phyloP scores from a whole-genome alignment of 495 filamentous ascomycete species.

The Venustampulla echinocandica region DNA sequence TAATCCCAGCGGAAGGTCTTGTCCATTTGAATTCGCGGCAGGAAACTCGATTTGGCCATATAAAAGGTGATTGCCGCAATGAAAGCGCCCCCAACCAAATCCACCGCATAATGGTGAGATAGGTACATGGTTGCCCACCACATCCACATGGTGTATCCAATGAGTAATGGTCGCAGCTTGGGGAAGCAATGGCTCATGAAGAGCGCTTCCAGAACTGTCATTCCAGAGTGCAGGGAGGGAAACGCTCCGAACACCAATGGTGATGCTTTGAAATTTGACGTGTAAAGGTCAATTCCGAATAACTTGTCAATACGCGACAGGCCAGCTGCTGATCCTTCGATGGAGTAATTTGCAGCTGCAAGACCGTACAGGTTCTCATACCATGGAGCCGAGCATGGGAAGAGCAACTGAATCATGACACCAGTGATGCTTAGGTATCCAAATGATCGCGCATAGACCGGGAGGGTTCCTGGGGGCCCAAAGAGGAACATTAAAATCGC shows the following conservation, averaged over 20 bases:
- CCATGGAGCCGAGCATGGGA: constrained; percentile 93
- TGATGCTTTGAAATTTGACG: constrained; percentile 76
- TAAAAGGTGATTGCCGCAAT: constrained; percentile 74
- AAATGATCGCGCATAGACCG: constrained; percentile 76
- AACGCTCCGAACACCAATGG: constrained; percentile 93
- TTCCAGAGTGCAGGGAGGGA: constrained; percentile 80
- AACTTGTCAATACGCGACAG: constrained; percentile 81
- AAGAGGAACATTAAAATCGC: constrained; percentile 75
- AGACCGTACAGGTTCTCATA: constrained; percentile 88
- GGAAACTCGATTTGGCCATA: constrained; percentile 66
- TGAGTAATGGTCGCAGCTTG: constrained; percentile 61
- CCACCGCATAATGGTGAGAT: constrained; percentile 91
- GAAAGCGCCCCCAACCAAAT: constrained; percentile 77
- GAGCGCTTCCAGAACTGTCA: constrained; percentile 78
- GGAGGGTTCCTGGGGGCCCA: constrained; percentile 73
- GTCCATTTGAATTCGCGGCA: constrained; percentile 70
- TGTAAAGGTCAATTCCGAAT: constrained; percentile 86
- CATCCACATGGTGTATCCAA: constrained; percentile 79
- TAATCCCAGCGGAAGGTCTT: constrained; percentile 92
- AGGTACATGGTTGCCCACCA: constrained; percentile 99
- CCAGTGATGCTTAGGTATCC: constrained; percentile 87
- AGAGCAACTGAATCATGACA: constrained; percentile 75
- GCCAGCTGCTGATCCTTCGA: constrained; percentile 79
- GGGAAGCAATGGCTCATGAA: constrained; percentile 92
- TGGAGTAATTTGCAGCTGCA: constrained; percentile 83